Evolutionary conservation across 805 yeast genomes (phyloP).

Genomic region (Kurtzmaniella cleridarum): DNA sequence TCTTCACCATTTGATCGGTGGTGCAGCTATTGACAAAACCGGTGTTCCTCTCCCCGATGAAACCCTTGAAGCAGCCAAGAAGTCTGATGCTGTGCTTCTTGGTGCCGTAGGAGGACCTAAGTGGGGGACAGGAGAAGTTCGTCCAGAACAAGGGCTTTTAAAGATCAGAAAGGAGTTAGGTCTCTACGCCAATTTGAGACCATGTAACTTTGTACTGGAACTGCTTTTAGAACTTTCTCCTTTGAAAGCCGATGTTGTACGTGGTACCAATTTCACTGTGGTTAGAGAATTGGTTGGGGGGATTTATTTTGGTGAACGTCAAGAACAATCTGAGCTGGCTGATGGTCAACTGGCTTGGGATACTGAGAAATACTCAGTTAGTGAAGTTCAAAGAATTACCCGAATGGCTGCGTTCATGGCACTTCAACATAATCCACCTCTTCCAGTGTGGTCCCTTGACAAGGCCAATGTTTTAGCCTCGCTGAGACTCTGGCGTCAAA

Average conservation of each 20-base stretch:
- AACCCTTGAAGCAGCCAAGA: slow-evolving; percentile 75
- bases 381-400: slow-evolving; percentile 91
- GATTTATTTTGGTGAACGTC: slow-evolving; percentile 93
- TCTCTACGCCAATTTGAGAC: slow-evolving; percentile 93
- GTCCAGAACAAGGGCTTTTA: slow-evolving; percentile 96
- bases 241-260: slow-evolving; percentile 74
- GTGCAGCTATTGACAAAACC: slow-evolving; percentile 96
- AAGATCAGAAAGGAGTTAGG: slow-evolving; percentile 92
- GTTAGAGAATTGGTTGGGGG: slow-evolving; percentile 98
- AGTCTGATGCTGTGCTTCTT: slow-evolving; percentile 88
- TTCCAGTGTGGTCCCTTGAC: slow-evolving; percentile 93
- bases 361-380: slow-evolving; percentile 85
- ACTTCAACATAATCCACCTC: slow-evolving; percentile 86
- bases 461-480: slow-evolving; percentile 97
- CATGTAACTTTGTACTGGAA: slow-evolving; percentile 89
- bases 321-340: slow-evolving; percentile 76
- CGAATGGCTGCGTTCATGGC: slow-evolving; percentile 98
- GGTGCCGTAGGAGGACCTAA: slow-evolving; percentile 99
- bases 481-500: slow-evolving; percentile 92
- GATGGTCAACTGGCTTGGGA: slow-evolving; percentile 78
- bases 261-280: slow-evolving; percentile 87
- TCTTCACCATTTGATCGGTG: slow-evolving; percentile 86
- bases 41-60: slow-evolving; percentile 88
- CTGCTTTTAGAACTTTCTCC: slow-evolving; percentile 83
- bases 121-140: slow-evolving; percentile 95